Conservation (phyloP, 148 eudicot genomes). For the Talinum fruticosum region DNA sequence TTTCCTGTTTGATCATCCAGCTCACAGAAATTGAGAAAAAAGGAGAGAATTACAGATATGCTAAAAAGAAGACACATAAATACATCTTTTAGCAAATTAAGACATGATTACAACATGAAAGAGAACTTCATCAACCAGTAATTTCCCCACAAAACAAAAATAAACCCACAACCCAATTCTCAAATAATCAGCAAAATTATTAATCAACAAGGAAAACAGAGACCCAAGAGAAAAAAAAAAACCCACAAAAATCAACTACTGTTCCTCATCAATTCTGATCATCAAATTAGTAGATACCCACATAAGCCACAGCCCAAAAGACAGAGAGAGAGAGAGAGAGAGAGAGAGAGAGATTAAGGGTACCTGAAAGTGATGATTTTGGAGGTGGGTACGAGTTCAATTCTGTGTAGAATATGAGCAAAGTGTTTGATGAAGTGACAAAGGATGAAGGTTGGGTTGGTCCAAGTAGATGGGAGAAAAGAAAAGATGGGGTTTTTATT, state of each 20-base stretch:
- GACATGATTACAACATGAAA: neutral
- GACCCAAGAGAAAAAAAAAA: neutral
- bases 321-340: neutral
- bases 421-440: neutral
- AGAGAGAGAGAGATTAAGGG: neutral
- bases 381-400: neutral
- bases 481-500: neutral
- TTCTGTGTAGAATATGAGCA: slow-evolving; percentile 7
- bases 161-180: neutral
- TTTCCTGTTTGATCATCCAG: slow-evolving; percentile 5
- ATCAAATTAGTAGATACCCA: neutral
- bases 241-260: neutral
- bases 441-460: neutral
- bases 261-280: neutral
- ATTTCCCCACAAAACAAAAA: neutral
- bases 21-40: neutral
- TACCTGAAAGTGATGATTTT: slow-evolving; percentile 11
- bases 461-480: slow-evolving; percentile 14
- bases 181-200: neutral
- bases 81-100: neutral
- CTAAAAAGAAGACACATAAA: neutral
- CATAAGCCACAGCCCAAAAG: neutral
- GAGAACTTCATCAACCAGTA: neutral
- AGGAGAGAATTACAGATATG: neutral
- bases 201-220: neutral